Base-by-base conservation (phyloP, 495 filamentous ascomycete genomes). In the Podospora australis region DNA sequence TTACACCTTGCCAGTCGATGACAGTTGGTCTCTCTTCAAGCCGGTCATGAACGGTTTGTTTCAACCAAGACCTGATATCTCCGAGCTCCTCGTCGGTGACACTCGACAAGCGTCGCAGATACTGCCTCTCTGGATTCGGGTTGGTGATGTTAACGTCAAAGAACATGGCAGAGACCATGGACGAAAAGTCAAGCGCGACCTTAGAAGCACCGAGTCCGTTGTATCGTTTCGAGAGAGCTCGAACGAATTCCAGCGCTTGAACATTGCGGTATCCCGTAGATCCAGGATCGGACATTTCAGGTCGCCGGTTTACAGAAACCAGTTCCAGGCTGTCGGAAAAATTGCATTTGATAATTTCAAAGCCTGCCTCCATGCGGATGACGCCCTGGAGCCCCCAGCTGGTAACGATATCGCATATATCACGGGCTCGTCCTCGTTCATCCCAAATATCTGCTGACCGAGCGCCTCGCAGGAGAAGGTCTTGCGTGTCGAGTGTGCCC, bases 271-370 rank as follows among this genome's bases (percentile, higher is more conserved):
- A 16, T 2, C 39, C 41, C 20, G 17, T 35, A 13, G 20, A 4
- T 13, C 44, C 5, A 10, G 17, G 17, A 11, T 24, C 2, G 21
- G 6, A 14, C 32, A 28, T 39, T 22, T 48, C 35, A 1, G 55
- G 55, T 23, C 55, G 38, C 14, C 42, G 48, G 39, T 38, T 39
- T 9, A 53, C 46, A 1, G 48, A 48, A 9, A 61, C 24, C 7
- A 62, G 52, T 40, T 50, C 49, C 13, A 66, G 48, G 3, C 60
- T 58, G 20, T 61, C 35, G 6, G 52, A 49, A 46, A 85, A 85
- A 25, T 78, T 60, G 59, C 83, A 87, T n/a, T 83, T 63, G 38
- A 87, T 82, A 32, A 87, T 66, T 61, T 86, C 83, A 44, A 85
- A 86, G 0, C 83, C 83, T 22, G 74, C 76, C 50, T 87, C 83